Evolutionary conservation across 2,329 filamentous ascomycete species (phyloP).

Genomic region (Sporothrix brunneoviolacea): DNA sequence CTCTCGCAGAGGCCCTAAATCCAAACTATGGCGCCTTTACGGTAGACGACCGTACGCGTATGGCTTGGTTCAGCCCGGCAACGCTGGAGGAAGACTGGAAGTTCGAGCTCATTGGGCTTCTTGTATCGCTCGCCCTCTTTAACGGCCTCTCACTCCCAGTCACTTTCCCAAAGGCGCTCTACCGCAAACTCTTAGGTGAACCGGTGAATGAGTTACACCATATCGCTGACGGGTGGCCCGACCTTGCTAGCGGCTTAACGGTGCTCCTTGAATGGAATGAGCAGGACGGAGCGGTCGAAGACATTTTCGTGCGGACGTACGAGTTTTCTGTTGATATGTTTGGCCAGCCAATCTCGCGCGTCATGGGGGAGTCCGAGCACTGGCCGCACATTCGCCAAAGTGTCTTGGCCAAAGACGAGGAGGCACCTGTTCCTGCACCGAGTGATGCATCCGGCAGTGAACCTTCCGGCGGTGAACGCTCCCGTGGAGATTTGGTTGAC

Average conservation of each 20-base stretch:
- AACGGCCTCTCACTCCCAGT: constrained; percentile 89
- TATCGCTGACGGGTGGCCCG: constrained; percentile 83
- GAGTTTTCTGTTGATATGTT: constrained; percentile 66
- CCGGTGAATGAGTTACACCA: constrained; percentile 65
- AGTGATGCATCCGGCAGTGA: too few species aligned
- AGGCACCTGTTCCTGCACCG: too few species aligned
- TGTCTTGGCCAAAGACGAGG: not conserved
- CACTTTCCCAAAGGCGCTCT: constrained; percentile 79
- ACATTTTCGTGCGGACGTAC: constrained; percentile 78
- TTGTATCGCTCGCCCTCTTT: constrained; percentile 86
- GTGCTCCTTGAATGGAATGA: constrained; percentile 70
- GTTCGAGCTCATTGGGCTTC: constrained; percentile 78
- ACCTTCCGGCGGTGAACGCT: not conserved
- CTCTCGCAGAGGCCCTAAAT: constrained; percentile 71
- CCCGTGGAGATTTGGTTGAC: not conserved
- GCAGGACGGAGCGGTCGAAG: constrained; percentile 66
- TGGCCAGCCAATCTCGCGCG: constrained; percentile 48
- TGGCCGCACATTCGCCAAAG: constrained; percentile 49
- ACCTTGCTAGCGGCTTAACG: constrained; percentile 67
- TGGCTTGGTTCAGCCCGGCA: constrained; percentile 83
- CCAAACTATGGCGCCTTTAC: constrained; percentile 76
- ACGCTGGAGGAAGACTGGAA: constrained; percentile 81
- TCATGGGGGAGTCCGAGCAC: constrained; percentile 41
- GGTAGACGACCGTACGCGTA: constrained; percentile 65
- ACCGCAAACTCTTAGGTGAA: constrained; percentile 67